These are phyloP conservation scores for Syzygium malaccense DNA, from an alignment of 441 rosid genomes.

Conservation along the genomic window DNA sequence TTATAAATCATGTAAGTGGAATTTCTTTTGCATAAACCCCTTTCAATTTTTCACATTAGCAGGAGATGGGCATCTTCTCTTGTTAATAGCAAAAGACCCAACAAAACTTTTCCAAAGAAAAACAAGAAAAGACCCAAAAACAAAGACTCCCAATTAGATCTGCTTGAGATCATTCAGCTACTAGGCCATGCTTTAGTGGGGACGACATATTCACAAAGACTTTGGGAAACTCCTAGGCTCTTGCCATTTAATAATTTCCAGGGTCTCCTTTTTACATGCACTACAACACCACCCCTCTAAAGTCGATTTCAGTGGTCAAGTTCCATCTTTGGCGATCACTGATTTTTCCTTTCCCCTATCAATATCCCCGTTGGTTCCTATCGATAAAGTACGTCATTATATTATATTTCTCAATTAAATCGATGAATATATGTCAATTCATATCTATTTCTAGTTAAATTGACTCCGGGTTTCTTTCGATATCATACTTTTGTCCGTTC, in stretches of 20 bases:
- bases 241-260: not conserved
- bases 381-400: not conserved
- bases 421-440: not conserved
- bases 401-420: not conserved
- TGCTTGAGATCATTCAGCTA: not conserved
- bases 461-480: accelerated
- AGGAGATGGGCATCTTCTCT: not conserved
- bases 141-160: not conserved
- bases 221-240: not conserved
- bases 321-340: not conserved
- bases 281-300: not conserved
- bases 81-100: not conserved
- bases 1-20: not conserved
- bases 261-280: not conserved
- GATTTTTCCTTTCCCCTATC: not conserved
- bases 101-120: not conserved
- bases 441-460: accelerated
- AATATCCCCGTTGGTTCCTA: not conserved
- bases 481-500: not conserved
- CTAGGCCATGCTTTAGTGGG: not conserved
- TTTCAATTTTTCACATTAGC: not conserved
- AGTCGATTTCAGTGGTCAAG: not conserved
- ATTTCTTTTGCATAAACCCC: not conserved
- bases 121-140: not conserved
- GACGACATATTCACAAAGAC: not conserved